Percentiles rank a stretch among this genome's conserved stretches.
These are phyloP conservation scores for Diplodia sapinea DNA, from an alignment of 2,329 filamentous ascomycete genomes.

Conservation along the genomic window DNA sequence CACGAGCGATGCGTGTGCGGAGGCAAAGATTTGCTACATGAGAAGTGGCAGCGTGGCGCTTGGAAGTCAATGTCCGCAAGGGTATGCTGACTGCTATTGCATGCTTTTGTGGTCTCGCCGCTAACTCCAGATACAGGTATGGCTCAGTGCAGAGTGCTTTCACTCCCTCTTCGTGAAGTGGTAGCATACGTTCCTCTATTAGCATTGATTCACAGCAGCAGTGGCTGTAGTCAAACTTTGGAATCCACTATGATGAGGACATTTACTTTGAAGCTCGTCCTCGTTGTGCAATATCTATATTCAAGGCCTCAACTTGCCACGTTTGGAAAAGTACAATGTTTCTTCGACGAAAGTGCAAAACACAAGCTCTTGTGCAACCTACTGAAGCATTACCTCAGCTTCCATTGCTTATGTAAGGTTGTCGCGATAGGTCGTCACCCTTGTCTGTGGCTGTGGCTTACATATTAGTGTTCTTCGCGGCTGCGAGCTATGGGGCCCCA, in stretches of 20 bases:
- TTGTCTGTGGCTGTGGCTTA: neutral
- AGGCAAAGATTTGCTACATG: constrained; percentile 66
- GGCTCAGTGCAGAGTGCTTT: constrained; percentile 52
- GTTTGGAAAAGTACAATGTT: too few species aligned
- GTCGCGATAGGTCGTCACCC: neutral
- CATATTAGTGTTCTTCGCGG: neutral
- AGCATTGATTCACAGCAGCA: neutral
- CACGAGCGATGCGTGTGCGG: constrained; percentile 57
- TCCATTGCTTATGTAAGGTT: neutral
- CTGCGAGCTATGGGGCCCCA: neutral
- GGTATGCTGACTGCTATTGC: constrained; percentile 40
- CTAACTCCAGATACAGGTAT: constrained; percentile 34
- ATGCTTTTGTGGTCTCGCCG: constrained; percentile 27
- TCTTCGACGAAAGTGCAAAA: too few species aligned
- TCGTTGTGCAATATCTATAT: too few species aligned
- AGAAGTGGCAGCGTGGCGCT: constrained; percentile 60
- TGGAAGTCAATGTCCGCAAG: constrained; percentile 59
- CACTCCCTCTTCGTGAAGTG: constrained; percentile 2
- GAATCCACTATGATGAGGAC: too few species aligned
- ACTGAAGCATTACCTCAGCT: neutral
- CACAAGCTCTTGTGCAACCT: neutral
- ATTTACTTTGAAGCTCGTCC: too few species aligned
- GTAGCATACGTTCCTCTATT: neutral
- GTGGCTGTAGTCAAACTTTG: neutral
- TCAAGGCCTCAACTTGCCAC: too few species aligned